A percentile compares a stretch with the other conserved stretches of the same genome.
phyloP scores from a whole-genome alignment of 106 monocot species.

The Allium sativum region DNA sequence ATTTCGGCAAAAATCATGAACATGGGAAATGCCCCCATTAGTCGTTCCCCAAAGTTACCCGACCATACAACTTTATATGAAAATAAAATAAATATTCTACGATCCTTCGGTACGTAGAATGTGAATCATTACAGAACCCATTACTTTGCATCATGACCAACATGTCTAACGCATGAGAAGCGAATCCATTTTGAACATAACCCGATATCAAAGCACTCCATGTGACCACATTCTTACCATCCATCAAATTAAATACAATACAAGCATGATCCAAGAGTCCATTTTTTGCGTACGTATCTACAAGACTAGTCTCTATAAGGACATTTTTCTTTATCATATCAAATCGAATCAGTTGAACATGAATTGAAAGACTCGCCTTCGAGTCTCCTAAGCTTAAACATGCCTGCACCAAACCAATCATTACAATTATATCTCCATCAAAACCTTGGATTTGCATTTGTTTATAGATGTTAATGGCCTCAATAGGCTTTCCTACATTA shows the following conservation, averaged over 20 bases:
- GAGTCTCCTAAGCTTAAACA: conserved; percentile 27
- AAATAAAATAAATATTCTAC: too few species aligned
- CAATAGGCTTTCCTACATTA: conserved; percentile 14
- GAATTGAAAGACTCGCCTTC: conserved; percentile 31
- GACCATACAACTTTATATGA: too few species aligned
- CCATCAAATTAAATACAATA: conserved; percentile 38
- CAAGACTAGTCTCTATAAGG: conserved; percentile 37
- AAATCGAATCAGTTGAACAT: conserved; percentile 42
- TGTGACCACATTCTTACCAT: conserved; percentile 43
- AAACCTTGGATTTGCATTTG: conserved; percentile 38
- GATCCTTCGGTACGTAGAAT: too few species aligned
- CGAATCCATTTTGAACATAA: conserved; percentile 49
- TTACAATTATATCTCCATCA: conserved; percentile 48
- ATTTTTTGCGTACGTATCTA: conserved; percentile 70
- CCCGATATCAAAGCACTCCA: conserved; percentile 74
- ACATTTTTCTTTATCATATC: conserved; percentile 38
- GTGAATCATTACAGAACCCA: conserved; percentile 44
- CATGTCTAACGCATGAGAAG: conserved; percentile 29
- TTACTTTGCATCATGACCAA: conserved; percentile 46
- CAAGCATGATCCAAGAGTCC: conserved; percentile 24
- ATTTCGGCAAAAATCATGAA: too few species aligned
- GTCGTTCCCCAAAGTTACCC: too few species aligned
- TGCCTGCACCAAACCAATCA: conserved; percentile 56
- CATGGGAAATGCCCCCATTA: too few species aligned
- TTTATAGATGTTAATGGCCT: conserved; percentile 35